Base-by-base conservation (phyloP, 148 eudicot species). In the Spergularia bocconei region DNA sequence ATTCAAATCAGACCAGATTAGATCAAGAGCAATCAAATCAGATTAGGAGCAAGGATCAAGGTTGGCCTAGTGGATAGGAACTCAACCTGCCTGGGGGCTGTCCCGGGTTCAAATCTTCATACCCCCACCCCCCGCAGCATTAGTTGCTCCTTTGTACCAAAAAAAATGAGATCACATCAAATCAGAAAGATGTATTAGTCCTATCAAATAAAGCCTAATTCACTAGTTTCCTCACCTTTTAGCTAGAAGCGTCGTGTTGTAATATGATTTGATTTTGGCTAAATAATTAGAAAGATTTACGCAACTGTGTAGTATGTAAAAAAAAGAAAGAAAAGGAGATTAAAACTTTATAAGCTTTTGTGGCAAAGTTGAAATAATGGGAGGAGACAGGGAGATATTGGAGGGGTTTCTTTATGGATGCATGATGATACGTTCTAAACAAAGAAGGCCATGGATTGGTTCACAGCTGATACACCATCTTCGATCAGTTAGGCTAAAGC, bases 381-480 rank as follows among this genome's bases (percentile, higher is more conserved):
- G 63, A 74, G 67, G 58, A 70, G 58, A 47, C 19, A 69, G 38
- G 63, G 52, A 78, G 58, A 72, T 65, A 72, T 72, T 72, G 71
- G 63, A 78, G 68, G 41, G 41, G 47, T 52, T 63, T 47, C 70
- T 76, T 76, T 69, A 76, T 70, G 76, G 76, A 57, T 80, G 79
- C 75, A 80, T 63, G 79, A 55, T 75, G 76, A 80, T 75, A 80
- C 76, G 76, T 44, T 5, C 48, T 44, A 39, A 47, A 13, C 17
- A 69, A 72, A 65, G n/a, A 21, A 33, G 57, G 75, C 25, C 75
- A 47, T 79, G 59, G 54, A 67, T 74, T 74, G 77, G 78, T 62
- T 74, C 54, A 74, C 23, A 69, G 64, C 52, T 79, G 70, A 69
- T 61, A 69, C 78, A 79, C 82, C 44, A 79, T 74, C 78, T 54